These are phyloP conservation scores for Athelia psychrophila DNA, from an alignment of 1,284 basidiomycete species.

Conservation along the genomic window DNA sequence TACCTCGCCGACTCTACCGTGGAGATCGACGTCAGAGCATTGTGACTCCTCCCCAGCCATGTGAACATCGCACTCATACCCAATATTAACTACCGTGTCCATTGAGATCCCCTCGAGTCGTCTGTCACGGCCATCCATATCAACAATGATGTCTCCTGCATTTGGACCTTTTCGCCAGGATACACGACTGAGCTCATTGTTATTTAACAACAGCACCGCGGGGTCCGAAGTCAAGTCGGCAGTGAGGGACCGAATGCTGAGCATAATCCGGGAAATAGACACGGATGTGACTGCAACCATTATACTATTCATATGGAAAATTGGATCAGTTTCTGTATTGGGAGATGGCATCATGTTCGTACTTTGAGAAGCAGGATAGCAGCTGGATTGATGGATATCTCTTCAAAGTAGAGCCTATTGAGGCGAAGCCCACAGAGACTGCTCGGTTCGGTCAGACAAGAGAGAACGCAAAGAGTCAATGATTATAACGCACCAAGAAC, in stretches of 20 bases:
- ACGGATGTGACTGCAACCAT: constrained; percentile 2
- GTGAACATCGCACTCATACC: too few relatives aligned
- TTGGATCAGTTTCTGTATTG: background rate
- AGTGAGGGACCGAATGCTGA: constrained; percentile 6
- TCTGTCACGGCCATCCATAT: constrained; percentile 5
- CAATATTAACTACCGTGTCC: too few relatives aligned
- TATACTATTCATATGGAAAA: background rate
- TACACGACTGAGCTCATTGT: constrained; percentile 12
- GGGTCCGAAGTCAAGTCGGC: constrained; percentile 9
- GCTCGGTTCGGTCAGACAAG: background rate
- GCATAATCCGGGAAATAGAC: constrained; percentile 2
- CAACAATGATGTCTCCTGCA: constrained; percentile 12
- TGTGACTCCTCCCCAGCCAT: too few relatives aligned
- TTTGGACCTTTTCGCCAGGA: constrained; percentile 8
- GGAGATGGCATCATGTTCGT: background rate
- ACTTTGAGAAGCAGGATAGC: background rate
- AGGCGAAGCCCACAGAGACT: background rate
- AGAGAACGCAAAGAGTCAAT: background rate
- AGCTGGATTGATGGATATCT: background rate
- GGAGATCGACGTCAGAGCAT: too few relatives aligned
- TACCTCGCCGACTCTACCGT: too few relatives aligned
- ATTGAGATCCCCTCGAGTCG: too few relatives aligned
- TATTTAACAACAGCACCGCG: constrained; percentile 5
- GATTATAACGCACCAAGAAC: background rate
- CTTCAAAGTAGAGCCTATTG: background rate